Conservation (phyloP, 495 filamentous ascomycete genomes). For the Xylona heveae region DNA sequence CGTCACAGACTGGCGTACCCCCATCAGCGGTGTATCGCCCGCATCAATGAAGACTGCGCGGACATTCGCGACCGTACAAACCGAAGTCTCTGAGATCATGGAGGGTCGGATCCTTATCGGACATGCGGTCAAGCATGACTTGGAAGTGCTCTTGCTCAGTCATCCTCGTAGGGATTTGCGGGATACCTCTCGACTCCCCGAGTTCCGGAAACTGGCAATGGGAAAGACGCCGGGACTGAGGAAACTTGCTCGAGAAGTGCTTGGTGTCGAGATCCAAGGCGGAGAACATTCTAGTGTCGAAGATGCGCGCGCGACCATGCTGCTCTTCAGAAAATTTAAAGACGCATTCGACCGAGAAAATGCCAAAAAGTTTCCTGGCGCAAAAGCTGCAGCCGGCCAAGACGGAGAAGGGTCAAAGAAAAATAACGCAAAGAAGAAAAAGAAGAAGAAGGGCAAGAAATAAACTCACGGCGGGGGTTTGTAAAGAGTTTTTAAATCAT, state of each 20-base stretch:
- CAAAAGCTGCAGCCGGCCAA: constrained; percentile 13
- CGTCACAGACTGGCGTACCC: constrained; percentile 78
- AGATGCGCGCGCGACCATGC: constrained; percentile 78
- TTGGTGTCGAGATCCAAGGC: constrained; percentile 66
- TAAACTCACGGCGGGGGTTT: constrained; percentile 3
- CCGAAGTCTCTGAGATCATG: constrained; percentile 48
- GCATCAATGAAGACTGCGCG: constrained; percentile 46
- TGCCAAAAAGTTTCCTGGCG: constrained; percentile 34
- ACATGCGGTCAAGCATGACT: constrained; percentile 75
- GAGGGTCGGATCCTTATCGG: constrained; percentile 59
- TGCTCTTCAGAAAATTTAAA: constrained; percentile 64
- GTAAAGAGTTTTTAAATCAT: constrained; percentile 1
- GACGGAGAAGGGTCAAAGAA: constrained; percentile 19
- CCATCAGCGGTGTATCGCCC: constrained; percentile 57
- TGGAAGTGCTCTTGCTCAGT: constrained; percentile 49
- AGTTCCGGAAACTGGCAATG: constrained; percentile 49
- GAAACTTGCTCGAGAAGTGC: constrained; percentile 49
- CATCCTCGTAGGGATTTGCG: constrained; percentile 60
- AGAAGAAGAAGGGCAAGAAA: constrained; percentile 17
- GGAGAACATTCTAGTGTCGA: constrained; percentile 61
- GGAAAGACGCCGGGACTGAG: constrained; percentile 64
- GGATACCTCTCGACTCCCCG: constrained; percentile 61
- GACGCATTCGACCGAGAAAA: constrained; percentile 64
- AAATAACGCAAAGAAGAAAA: constrained; percentile 28
- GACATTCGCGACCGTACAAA: constrained; percentile 52